These are phyloP conservation scores for Thamnidium elegans DNA, from an alignment of 192 early-diverging fungal genomes.

Conservation along the genomic window DNA sequence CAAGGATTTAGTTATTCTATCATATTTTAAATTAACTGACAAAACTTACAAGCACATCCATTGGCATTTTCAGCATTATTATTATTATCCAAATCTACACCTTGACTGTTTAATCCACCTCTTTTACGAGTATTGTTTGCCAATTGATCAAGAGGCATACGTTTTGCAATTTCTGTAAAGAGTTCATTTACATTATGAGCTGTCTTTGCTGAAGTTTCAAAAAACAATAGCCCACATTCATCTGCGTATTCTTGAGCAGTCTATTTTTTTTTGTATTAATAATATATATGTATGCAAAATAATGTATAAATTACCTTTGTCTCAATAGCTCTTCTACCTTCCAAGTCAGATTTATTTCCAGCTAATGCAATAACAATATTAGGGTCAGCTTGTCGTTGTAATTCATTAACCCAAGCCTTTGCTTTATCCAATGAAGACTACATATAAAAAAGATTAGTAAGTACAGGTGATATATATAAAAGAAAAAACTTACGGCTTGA, in stretches of 20 bases:
- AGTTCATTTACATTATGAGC: slow-evolving; percentile 58
- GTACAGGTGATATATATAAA: background rate
- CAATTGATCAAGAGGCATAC: slow-evolving; percentile 65
- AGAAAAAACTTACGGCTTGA: slow-evolving; percentile 49
- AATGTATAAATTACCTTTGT: slow-evolving; percentile 46
- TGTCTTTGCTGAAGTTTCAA: slow-evolving; percentile 69
- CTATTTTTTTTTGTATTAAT: slow-evolving; percentile 20
- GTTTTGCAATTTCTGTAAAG: slow-evolving; percentile 65
- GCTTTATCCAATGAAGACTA: slow-evolving; percentile 66
- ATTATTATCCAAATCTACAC: slow-evolving; percentile 45
- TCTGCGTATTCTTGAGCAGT: slow-evolving; percentile 64
- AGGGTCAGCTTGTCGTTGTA: slow-evolving; percentile 66
- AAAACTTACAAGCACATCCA: slow-evolving; percentile 37
- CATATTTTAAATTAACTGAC: background rate
- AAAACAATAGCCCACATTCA: slow-evolving; percentile 61
- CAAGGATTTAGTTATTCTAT: background rate
- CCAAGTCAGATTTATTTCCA: slow-evolving; percentile 65
- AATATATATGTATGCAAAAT: background rate
- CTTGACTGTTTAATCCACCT: slow-evolving; percentile 44
- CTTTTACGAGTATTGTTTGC: slow-evolving; percentile 52
- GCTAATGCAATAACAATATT: slow-evolving; percentile 71
- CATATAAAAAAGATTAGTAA: background rate
- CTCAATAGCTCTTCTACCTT: slow-evolving; percentile 63
- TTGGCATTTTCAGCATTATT: slow-evolving; percentile 23
- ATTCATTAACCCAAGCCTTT: slow-evolving; percentile 69